Percentiles rank a stretch among this genome's conserved stretches.
Evolutionary conservation across 495 filamentous ascomycete species (phyloP).

Genomic region (Apodospora peruviana): DNA sequence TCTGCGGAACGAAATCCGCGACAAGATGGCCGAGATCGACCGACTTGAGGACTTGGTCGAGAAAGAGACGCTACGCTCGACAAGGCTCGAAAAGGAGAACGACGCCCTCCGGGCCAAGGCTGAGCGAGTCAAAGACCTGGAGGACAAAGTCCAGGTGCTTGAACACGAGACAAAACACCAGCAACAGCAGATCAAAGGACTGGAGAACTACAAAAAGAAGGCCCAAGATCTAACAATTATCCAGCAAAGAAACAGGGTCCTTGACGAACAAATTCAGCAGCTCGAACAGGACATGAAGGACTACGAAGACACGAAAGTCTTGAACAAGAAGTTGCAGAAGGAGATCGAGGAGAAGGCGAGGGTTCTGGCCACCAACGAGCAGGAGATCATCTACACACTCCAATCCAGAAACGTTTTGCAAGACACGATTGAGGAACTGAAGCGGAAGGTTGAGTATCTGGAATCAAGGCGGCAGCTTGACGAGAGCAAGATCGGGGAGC

Average conservation of each 20-base stretch:
- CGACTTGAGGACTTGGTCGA: slow-evolving; percentile 32
- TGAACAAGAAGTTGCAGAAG: slow-evolving; percentile 52
- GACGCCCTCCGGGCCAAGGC: slow-evolving; percentile 38
- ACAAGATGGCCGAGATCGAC: slow-evolving; percentile 31
- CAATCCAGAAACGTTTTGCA: slow-evolving; percentile 30
- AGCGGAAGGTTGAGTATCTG: slow-evolving; percentile 28
- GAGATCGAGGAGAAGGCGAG: slow-evolving; percentile 29
- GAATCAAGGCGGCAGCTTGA: slow-evolving; percentile 29
- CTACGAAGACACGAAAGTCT: slow-evolving; percentile 52
- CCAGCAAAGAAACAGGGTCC: slow-evolving; percentile 43
- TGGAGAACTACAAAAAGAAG: slow-evolving; percentile 71
- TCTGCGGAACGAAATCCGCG: slow-evolving; percentile 35
- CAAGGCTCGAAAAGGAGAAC: slow-evolving; percentile 37
- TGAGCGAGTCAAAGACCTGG: slow-evolving; percentile 36
- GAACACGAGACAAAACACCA: slow-evolving; percentile 69
- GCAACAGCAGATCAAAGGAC: slow-evolving; percentile 70
- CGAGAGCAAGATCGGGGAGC: slow-evolving; percentile 35
- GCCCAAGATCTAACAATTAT: slow-evolving; percentile 51
- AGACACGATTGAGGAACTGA: slow-evolving; percentile 24
- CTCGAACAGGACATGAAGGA: slow-evolving; percentile 66
- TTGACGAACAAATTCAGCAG: slow-evolving; percentile 30
- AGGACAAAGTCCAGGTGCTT: slow-evolving; percentile 58
- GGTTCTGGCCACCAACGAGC: slow-evolving; percentile 35
- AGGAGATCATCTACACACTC: slow-evolving; percentile 34
- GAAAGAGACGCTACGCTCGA: slow-evolving; percentile 23